Evolutionary conservation across 805 yeast genomes (phyloP), one percentile per base, ranked within the genome.

Genomic region (Yamadazyma kitorensis): DNA sequence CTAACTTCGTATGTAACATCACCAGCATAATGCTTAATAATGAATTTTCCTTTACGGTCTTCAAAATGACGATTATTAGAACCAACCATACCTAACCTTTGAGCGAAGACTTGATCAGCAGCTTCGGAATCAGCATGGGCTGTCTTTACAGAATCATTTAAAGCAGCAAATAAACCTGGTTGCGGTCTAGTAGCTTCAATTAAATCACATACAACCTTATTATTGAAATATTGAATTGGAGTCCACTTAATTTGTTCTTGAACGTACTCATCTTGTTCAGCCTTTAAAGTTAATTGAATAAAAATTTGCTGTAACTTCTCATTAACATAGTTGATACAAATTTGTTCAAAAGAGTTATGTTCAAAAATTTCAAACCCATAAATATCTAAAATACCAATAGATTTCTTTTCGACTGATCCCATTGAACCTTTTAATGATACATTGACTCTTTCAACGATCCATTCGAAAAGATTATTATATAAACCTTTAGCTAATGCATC

Each of bases 61-160:
- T 89, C 96, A 55, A 93, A 88, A 58, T 93, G 94, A 16, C 86
- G 82, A 58, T 88, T 89, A 15, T 74, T 61, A 5, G 88, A 69
- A 6, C 71, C 72, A 39, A 93, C 85, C 78, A 86, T 72, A 47
- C 87, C 85, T 51, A 93, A 71, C 61, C 97, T 76, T 68, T 87
- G 96, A 12, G 93, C 84, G 61, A 93, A 93, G 1, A 94, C 86
- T 63, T 88, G 96, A 59, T 93, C 99, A 2, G 98, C 98, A 13
- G 98, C 98, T 33, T 68, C 73, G 1, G 96, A 83, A 55, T 93
- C 98, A 3, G 98, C 99, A 57, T 93, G 98, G 0, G 98, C 98
- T 17, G 98, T 93, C 23, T 96, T 97, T 52, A 88, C 82, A 1
- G 98, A 91, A 68, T 93, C 98, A 61, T 91, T 93, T 63, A 93